Percentiles rank a stretch among this genome's conserved stretches.
Conservation (phyloP, 1,139 yeast species). For the Candida mesenterica region DNA sequence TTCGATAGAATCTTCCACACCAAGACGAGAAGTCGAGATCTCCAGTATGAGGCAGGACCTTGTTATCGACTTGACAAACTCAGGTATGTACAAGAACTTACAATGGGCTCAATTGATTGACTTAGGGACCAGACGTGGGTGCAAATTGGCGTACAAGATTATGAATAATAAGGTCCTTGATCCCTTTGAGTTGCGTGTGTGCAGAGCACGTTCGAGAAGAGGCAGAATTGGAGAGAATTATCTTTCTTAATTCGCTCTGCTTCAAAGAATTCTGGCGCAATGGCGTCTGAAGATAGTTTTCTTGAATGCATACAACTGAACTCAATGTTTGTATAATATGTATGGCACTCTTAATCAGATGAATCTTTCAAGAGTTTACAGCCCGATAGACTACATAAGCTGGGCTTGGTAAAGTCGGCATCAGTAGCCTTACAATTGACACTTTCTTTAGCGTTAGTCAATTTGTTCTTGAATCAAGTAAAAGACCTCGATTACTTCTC, state of each 20-base stretch:
- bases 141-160: constrained; percentile 30
- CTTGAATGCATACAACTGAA: no score
- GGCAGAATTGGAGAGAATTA: constrained; percentile 49
- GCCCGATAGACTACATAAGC: no score
- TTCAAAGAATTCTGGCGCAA: no score
- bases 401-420: no score
- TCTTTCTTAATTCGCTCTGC: constrained; percentile 1
- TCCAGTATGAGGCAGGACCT: constrained; percentile 22
- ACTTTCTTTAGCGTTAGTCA: no score
- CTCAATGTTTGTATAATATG: no score
- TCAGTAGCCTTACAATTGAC: no score
- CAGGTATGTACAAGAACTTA: constrained; percentile 58
- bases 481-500: no score
- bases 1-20: constrained; percentile 1
- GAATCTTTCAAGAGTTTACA: no score
- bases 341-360: no score
- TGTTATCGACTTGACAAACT: constrained; percentile 47
- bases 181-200: constrained; percentile 28
- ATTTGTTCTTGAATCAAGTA: no score
- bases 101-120: constrained; percentile 53
- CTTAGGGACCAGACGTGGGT: constrained; percentile 29
- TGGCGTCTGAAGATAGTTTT: no score
- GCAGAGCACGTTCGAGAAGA: constrained; percentile 38
- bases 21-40: constrained; percentile 10
- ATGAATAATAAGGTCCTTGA: constrained; percentile 32